These are phyloP conservation scores for Neonectria punicea DNA, from an alignment of 2,329 filamentous ascomycete genomes.

Conservation along the genomic window DNA sequence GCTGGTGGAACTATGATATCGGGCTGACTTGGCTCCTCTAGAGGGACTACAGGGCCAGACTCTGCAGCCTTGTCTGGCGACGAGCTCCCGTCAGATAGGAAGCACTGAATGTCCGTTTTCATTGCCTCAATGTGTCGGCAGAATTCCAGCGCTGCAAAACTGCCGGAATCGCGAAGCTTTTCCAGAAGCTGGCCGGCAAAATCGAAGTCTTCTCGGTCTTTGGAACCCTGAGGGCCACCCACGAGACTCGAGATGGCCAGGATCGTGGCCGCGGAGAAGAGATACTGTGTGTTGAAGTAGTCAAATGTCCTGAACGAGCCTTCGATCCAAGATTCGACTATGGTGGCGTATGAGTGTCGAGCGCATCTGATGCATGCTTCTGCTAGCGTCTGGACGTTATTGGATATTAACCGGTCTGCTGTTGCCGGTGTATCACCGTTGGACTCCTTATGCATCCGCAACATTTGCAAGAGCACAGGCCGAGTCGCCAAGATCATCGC, in stretches of 20 bases:
- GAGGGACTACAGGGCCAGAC: background rate
- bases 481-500: constrained; percentile 7
- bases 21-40: background rate
- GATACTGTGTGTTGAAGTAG: constrained; percentile 26
- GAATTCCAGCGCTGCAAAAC: constrained; percentile 13
- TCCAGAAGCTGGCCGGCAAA: constrained; percentile 13
- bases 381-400: constrained; percentile 1
- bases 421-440: background rate
- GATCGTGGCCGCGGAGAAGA: constrained; percentile 27
- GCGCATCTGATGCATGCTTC: constrained; percentile 25
- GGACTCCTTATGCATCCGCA: constrained; percentile 3
- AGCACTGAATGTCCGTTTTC: background rate
- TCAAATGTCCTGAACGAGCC: constrained; percentile 23
- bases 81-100: too few species aligned
- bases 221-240: background rate
- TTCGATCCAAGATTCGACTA: constrained; percentile 24
- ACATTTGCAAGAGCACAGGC: constrained; percentile 1
- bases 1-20: background rate
- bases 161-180: constrained; percentile 15
- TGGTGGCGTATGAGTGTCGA: constrained; percentile 15
- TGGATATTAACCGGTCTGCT: background rate
- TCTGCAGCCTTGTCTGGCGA: too few species aligned
- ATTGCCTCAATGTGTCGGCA: background rate
- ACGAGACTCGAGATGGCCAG: constrained; percentile 26
- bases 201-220: constrained; percentile 15